Percentiles rank a stretch among this genome's conserved stretches.
Evolutionary conservation across 192 early-diverging fungal genomes (phyloP).

Genomic region (Entomortierella lignicola): DNA sequence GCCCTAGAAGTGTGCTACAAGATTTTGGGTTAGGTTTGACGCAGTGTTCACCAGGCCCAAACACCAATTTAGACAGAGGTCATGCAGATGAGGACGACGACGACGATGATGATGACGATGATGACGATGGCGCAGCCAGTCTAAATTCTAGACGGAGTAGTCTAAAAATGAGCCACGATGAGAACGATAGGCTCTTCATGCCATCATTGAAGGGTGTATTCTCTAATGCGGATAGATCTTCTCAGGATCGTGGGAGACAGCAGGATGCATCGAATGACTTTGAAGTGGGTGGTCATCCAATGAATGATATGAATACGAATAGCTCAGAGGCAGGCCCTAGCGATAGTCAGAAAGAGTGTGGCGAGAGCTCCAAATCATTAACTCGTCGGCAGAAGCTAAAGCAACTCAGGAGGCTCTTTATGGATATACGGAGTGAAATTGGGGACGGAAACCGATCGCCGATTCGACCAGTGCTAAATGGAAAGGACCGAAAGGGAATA

Average conservation of each 20-base stretch:
- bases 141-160: slow-evolving; percentile 18
- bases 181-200: slow-evolving; percentile 34
- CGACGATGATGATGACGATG: slow-evolving; percentile 33
- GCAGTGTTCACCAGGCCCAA: slow-evolving; percentile 5
- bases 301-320: neutral
- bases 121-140: slow-evolving; percentile 34
- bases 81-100: slow-evolving; percentile 4
- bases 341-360: neutral
- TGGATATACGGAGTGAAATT: slow-evolving; percentile 50
- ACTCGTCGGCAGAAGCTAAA: slow-evolving; percentile 40
- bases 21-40: slow-evolving; percentile 29
- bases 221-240: slow-evolving; percentile 4
- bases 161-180: slow-evolving; percentile 18
- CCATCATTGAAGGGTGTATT: slow-evolving; percentile 46
- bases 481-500: neutral
- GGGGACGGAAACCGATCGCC: slow-evolving; percentile 18
- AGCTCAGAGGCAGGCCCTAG: no score
- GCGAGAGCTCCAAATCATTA: neutral
- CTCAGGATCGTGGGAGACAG: neutral
- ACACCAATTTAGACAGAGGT: neutral
- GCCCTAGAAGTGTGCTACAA: slow-evolving; percentile 34
- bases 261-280: neutral
- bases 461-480: neutral
- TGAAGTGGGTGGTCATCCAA: neutral
- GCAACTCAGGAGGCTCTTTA: slow-evolving; percentile 44